phyloP scores from a whole-genome alignment of 1,284 basidiomycete genomes.

The Polyporus tsugae region DNA sequence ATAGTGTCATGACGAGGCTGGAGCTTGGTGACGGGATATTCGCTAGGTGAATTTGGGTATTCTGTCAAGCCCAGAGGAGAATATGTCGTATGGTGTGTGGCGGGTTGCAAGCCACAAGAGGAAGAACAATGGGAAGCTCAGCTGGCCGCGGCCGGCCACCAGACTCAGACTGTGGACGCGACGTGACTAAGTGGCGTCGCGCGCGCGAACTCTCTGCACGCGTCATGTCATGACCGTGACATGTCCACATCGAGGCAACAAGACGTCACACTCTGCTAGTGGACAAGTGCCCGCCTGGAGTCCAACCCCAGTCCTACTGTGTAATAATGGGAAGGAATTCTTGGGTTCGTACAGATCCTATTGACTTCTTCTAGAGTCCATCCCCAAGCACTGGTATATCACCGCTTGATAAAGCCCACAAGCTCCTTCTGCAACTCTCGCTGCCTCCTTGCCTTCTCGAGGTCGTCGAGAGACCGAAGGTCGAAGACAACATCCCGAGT shows the following conservation, averaged over 20 bases:
- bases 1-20: slow-evolving; percentile 17
- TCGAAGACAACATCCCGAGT: slow-evolving; percentile 95
- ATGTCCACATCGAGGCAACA: slow-evolving; percentile 8
- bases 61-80: neutral
- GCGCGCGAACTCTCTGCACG: slow-evolving; percentile 1
- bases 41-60: neutral
- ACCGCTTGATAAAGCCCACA: slow-evolving; percentile 87
- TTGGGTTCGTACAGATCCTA: slow-evolving; percentile 12
- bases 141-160: neutral
- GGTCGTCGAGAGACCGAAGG: slow-evolving; percentile 86
- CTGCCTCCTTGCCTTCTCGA: slow-evolving; percentile 85
- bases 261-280: slow-evolving; percentile 7
- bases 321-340: neutral
- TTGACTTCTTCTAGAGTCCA: slow-evolving; percentile 12
- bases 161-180: slow-evolving; percentile 8
- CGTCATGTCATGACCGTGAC: slow-evolving; percentile 14
- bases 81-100: neutral
- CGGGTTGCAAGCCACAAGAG: neutral
- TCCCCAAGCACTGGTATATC: slow-evolving; percentile 21
- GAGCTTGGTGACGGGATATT: neutral
- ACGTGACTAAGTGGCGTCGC: neutral
- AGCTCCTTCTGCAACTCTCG: slow-evolving; percentile 93
- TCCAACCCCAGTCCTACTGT: too few relatives aligned
- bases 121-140: neutral
- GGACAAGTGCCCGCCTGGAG: too few relatives aligned